Base-by-base conservation (phyloP, 306 rosid genomes). In the Citrullus amarus region DNA sequence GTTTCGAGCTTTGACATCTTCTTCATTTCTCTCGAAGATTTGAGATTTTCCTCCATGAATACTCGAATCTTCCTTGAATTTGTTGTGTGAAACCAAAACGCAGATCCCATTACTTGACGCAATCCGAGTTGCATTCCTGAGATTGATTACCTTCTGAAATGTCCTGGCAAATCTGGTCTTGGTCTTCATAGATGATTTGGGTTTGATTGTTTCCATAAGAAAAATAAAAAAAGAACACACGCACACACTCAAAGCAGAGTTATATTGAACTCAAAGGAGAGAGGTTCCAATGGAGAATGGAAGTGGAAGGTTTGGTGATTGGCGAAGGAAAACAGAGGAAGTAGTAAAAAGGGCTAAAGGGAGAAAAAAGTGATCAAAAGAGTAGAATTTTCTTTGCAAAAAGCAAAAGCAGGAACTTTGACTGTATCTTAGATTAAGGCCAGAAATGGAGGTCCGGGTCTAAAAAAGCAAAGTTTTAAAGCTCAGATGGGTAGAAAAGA, bases 71-170 rank as follows among this genome's bases (percentile, higher is more conserved):
- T 91, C 88, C 62, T 88, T 95, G 39, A 77, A 85, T 59, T 86
- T 88, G 74, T 82, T 38, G 5, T 88, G 68, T 0, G 96, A 83
- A 3, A 84, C 84, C 41, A 92, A 91, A 80, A 88, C 67, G 88
- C 97, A 95, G 69, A 92, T 88, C 34, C 93, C 99, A 82, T 95
- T 92, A 84, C 82, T 86, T 43, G 96, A 90, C 1, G 96, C 84
- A 17, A 89, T 88, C 80, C 79, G 85, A 1, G 93, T 77, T 2
- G 95, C 93, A 8, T 80, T 81, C 80, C 87, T 68, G 73, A 92
- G 89, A 43, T 71, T 95, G n/a, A 95, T 85, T 55, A 95, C 89
- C 66, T 86, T 92, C 78, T 84, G 92, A 57, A 95, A 88, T 3
- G 89, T 89, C 68, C 82, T 86, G 2, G 90, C 87, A 0, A 92